Evolutionary conservation across 176 grass and related monocot species (phyloP).

Genomic region (Canna indica): DNA sequence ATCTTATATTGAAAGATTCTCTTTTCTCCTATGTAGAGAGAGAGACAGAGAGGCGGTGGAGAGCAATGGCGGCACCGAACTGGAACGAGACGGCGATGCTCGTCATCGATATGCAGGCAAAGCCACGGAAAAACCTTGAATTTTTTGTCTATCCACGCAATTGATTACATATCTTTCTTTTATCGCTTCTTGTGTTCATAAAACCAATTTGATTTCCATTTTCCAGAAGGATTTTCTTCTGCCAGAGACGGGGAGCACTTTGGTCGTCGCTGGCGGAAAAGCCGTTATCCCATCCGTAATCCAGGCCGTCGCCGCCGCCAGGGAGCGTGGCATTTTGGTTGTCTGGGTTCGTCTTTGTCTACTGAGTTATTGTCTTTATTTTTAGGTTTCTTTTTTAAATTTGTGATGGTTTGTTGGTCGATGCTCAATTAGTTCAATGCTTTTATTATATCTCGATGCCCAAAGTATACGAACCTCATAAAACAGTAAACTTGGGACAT

Average conservation of each 20-base stretch:
- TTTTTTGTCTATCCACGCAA: too few species aligned
- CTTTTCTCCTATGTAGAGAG: too few species aligned
- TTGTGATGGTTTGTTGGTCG: neutral
- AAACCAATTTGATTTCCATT: neutral
- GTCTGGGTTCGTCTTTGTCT: conserved; percentile 41
- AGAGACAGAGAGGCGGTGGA: neutral
- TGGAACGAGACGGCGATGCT: conserved; percentile 57
- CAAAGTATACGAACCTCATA: neutral
- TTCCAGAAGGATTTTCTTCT: conserved; percentile 56
- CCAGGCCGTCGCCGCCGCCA: conserved; percentile 34
- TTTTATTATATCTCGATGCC: neutral
- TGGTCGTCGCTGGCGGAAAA: conserved; percentile 42
- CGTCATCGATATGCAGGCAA: conserved; percentile 68
- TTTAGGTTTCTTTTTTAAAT: neutral
- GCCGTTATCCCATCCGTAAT: conserved; percentile 34
- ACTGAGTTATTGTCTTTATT: neutral
- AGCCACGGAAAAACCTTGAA: neutral
- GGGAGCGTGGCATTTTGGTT: conserved; percentile 58
- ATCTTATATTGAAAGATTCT: too few species aligned
- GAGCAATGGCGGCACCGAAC: neutral
- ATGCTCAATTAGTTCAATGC: neutral
- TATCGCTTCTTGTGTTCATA: neutral
- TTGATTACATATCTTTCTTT: too few species aligned
- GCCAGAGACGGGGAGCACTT: conserved; percentile 42
- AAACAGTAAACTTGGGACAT: neutral